These are phyloP conservation scores for Stellera chamaejasme DNA, from an alignment of 345 rosid genomes.

Conservation along the genomic window DNA sequence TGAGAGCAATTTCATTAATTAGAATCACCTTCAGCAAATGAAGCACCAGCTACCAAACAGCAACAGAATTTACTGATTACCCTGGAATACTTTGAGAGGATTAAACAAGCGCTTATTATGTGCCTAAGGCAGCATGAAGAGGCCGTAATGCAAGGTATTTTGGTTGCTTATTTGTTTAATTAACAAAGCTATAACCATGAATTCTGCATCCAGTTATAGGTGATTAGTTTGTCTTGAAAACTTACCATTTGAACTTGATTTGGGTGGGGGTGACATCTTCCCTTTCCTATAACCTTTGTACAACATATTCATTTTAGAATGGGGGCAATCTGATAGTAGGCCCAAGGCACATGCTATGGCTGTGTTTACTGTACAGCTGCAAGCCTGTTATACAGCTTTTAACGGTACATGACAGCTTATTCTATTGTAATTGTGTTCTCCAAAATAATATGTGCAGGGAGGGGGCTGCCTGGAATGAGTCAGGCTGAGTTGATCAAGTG, in stretches of 20 bases:
- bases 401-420: no score
- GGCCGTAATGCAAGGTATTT: slow-evolving; percentile 37
- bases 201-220: no score
- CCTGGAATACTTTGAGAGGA: slow-evolving; percentile 83
- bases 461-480: slow-evolving; percentile 76
- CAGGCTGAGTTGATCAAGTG: slow-evolving; percentile 77
- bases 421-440: no score
- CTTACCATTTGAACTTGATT: no score
- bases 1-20: background rate
- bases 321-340: no score
- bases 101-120: slow-evolving; percentile 78
- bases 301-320: no score
- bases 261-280: no score
- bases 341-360: no score
- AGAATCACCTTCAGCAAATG: slow-evolving; percentile 29
- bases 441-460: slow-evolving; percentile 28
- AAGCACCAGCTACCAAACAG: slow-evolving; percentile 22
- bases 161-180: background rate
- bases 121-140: slow-evolving; percentile 91
- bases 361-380: no score
- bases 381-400: no score
- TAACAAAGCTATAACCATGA: background rate
- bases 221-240: no score
- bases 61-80: slow-evolving; percentile 47
- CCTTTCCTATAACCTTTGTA: no score